Evolutionary conservation across 257 asterid species (phyloP), one percentile per base, ranked within the genome.

Genomic region (Voacanga thouarsii): DNA sequence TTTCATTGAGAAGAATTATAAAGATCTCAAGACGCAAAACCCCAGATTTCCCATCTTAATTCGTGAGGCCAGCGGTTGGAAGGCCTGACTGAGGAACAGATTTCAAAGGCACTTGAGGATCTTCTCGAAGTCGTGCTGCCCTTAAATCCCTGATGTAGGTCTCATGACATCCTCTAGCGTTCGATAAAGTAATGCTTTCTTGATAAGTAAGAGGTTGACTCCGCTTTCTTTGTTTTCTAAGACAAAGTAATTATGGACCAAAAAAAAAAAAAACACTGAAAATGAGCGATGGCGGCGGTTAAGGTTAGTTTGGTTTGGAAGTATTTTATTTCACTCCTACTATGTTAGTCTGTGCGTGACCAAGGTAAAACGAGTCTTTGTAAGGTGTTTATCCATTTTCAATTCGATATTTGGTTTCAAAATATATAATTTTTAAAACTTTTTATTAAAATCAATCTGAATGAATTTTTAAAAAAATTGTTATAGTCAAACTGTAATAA

Each of bases 1-100:
- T 26, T 92, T 94, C 81, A 82, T 94, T 57, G 96, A 90, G 86
- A 92, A 84, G 56, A 92, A 92, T 82, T 94, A 94, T 88, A 94
- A 90, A 88, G 94, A 90, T 85, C 90, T 94, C 88, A 94, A 94
- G 90, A 87, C 95, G 66, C 89, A 84, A 15, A 94, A 94, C 78
- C 97, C 98, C 71, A 94, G 83, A 80, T 90, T 94, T 59, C 97
- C 97, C 24, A 92, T 92, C 83, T 81, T 94, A 87, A 90, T 94
- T 87, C 98, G 97, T 59, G 97, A 94, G 84, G 94, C 94, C 49
- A 72, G 86, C 89, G 78, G 21, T 81, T 94, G 82, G 90, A 92
- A 71, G 97, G 97, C 79, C 82, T 89, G 84, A 87, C 70, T 4
- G 97, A 92, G 87, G 88, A 86, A 71, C 94, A 94, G 79, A 91